Conservation (phyloP, 1,284 basidiomycete genomes). For the Cutaneotrichosporon dermatis region DNA sequence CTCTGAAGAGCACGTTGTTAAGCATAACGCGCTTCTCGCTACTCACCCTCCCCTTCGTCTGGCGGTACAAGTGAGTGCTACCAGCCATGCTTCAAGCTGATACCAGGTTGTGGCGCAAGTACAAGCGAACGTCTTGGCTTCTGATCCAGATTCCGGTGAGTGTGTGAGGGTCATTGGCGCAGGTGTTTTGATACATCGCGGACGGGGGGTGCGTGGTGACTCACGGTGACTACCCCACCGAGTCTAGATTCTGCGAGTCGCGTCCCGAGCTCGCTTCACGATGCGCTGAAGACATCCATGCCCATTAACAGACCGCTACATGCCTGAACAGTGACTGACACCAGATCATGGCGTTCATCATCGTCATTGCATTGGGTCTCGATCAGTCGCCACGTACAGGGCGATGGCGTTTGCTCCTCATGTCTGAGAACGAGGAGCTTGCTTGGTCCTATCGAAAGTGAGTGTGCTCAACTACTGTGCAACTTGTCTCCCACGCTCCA, state of each 20-base stretch:
- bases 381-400: constrained; percentile 52
- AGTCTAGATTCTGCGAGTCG: no score
- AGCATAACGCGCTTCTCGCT: constrained; percentile 49
- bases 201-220: no score
- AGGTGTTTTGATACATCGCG: not conserved
- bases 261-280: no score
- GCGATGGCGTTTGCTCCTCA: constrained; percentile 54
- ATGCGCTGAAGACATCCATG: not conserved
- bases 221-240: no score
- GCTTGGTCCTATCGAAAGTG: constrained; percentile 52
- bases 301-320: not conserved
- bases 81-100: not conserved
- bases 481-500: no score
- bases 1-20: constrained; percentile 49
- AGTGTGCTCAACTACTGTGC: constrained; percentile 10
- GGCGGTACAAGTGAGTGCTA: constrained; percentile 47
- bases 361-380: constrained; percentile 53
- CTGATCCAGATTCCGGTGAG: constrained; percentile 51
- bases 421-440: constrained; percentile 53
- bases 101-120: constrained; percentile 47
- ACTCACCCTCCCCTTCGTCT: constrained; percentile 53
- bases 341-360: constrained; percentile 52
- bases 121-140: constrained; percentile 45
- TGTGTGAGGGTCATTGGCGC: not conserved
- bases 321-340: not conserved